Base-by-base conservation (phyloP, 331 rosid genomes). In the Acacia concinna region DNA sequence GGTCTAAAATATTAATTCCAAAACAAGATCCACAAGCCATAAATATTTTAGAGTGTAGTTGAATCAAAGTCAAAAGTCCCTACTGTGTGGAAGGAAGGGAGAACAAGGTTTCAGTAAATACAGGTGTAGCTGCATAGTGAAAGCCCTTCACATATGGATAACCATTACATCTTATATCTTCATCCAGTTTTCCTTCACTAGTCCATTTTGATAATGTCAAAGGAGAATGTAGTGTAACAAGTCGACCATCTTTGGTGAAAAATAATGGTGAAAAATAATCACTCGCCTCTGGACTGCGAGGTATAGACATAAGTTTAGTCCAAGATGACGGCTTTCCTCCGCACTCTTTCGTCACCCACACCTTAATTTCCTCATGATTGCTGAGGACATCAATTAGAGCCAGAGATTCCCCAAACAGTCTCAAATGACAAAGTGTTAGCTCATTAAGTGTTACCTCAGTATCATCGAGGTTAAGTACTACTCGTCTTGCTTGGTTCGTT, bases 301-400 rank as follows among this genome's bases (percentile, higher is more conserved):
- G 6, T 12, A 43, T 43, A 23, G n/a, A 6, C 6, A 44, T 3
- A 5, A 3, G 5, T 71, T 23, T 81, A 1, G 46, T 81, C 81
- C 77, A 81, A 32, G 77, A 81, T 23, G 84, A 74, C n/a, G n/a
- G n/a, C 14, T 68, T 51, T 56, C 40, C 9, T 37, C 4, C 40
- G 7, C 9, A 0, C 10, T 37, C 40, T 37, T 37, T 43, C 84
- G 59, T 75, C 57, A 75, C 13, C 81, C 81, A 69, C 14, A 81
- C 27, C 21, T 59, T 71, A 15, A 8, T 15, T 37, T 11, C 52
- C 0, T 43, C 17, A 1, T 0, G 0, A 47, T 4, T 1, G 9
- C 6, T 3, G 2, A 8, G 15, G 31, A 2, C 0, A 15, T 47
- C 37, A 34, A 30, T 46, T 0, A 81, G 21, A 14, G 40, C 0